Conservation (phyloP, 192 early-diverging fungal genomes). For the Thoreauomyces humboldtii region DNA sequence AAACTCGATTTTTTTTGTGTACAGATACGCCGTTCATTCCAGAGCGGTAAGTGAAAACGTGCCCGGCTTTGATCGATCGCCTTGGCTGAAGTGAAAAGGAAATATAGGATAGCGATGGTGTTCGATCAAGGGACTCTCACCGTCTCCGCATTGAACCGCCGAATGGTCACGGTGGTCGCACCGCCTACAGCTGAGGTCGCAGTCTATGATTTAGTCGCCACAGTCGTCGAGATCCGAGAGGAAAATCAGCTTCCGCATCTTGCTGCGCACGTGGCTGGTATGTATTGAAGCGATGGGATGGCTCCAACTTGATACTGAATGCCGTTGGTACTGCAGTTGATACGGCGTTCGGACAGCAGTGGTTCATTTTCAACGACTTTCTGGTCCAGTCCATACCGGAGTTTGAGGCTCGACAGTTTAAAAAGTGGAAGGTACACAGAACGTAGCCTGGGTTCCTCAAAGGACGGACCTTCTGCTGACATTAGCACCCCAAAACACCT, state of each 20-base stretch:
- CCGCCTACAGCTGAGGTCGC: conserved; percentile 23
- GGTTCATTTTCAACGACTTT: conserved; percentile 97
- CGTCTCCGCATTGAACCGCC: conserved; percentile 31
- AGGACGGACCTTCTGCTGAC: too few species aligned
- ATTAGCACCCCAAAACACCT: too few species aligned
- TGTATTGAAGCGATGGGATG: neutral
- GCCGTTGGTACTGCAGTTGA: neutral
- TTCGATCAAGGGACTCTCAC: conserved; percentile 42
- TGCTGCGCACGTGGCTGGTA: conserved; percentile 54
- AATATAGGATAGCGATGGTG: conserved; percentile 48
- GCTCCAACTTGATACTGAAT: neutral
- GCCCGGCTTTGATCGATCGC: too few species aligned
- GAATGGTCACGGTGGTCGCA: conserved; percentile 20
- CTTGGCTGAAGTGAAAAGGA: too few species aligned
- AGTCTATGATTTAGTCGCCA: conserved; percentile 63
- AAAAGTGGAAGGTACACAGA: conserved; percentile 56
- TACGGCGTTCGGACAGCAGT: conserved; percentile 40
- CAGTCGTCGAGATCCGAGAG: conserved; percentile 40
- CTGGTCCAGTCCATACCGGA: conserved; percentile 73
- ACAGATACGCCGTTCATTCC: conserved; percentile 12
- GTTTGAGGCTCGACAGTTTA: conserved; percentile 63
- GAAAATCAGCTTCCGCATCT: conserved; percentile 67
- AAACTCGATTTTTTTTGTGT: neutral
- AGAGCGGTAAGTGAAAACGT: neutral
- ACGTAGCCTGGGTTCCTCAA: too few species aligned